phyloP scores from a whole-genome alignment of 2,329 filamentous ascomycete genomes.

The Aspergillus quadrilineatus region DNA sequence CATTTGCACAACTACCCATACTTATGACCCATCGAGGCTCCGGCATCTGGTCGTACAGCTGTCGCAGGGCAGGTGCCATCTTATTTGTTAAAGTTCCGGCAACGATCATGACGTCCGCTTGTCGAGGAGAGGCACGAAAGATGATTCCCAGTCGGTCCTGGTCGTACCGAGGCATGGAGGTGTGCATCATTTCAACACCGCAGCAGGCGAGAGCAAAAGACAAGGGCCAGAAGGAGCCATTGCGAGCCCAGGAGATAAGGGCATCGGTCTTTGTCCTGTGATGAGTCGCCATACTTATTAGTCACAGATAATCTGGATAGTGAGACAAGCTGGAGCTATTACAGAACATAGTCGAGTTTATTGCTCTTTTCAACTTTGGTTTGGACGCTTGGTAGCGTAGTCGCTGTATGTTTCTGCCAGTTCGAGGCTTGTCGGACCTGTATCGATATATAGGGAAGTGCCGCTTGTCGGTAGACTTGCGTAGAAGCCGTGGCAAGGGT shows the following conservation, averaged over 20 bases:
- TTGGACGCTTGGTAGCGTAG: too few relatives aligned
- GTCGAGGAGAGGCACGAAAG: constrained; percentile 81
- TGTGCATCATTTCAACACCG: constrained; percentile 91
- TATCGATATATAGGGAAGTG: too few relatives aligned
- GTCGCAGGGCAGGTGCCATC: constrained; percentile 86
- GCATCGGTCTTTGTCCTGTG: background rate
- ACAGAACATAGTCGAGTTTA: too few relatives aligned
- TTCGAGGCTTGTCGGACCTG: too few relatives aligned
- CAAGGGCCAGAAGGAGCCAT: constrained; percentile 88
- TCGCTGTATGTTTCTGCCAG: too few relatives aligned
- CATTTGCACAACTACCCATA: constrained; percentile 84
- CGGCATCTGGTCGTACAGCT: constrained; percentile 95
- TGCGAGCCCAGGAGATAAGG: constrained; percentile 66
- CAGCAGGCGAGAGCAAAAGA: constrained; percentile 90
- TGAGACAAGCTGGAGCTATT: too few relatives aligned
- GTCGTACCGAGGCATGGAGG: constrained; percentile 85
- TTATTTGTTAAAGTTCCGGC: constrained; percentile 93
- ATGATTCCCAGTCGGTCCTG: constrained; percentile 88
- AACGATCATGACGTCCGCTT: constrained; percentile 91
- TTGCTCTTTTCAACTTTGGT: too few relatives aligned
- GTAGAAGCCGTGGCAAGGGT: too few relatives aligned
- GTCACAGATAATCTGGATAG: too few relatives aligned
- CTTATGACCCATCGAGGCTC: constrained; percentile 85
- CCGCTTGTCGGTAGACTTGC: too few relatives aligned
- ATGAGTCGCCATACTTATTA: too few relatives aligned